phyloP scores from a whole-genome alignment of 139 green algal genomes.

The Chlorella sp. region DNA sequence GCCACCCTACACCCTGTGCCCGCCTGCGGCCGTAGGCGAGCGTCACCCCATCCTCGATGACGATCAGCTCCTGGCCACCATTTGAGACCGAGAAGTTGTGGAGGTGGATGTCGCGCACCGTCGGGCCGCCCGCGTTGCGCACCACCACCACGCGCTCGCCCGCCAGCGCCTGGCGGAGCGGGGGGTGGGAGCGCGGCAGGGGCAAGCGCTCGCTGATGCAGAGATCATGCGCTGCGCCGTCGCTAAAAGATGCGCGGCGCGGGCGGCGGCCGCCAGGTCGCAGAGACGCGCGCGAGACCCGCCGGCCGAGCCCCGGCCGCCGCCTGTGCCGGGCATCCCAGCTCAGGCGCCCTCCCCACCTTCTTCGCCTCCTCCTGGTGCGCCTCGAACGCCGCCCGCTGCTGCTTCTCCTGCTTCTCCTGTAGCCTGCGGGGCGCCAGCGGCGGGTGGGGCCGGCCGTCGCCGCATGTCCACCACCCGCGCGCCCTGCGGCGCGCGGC shows the following conservation, averaged over 20 bases:
- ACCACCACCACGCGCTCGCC: conserved; percentile 49
- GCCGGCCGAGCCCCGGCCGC: neutral
- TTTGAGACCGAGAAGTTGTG: conserved; percentile 83
- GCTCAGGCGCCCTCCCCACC: neutral
- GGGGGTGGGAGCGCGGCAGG: conserved; percentile 29
- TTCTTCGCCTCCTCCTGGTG: neutral
- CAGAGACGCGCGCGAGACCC: neutral
- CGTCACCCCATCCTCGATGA: conserved; percentile 62
- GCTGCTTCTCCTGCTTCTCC: conserved; percentile 53
- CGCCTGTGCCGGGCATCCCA: neutral
- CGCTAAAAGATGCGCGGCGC: neutral
- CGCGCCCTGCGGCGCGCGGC: no score
- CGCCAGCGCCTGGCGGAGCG: conserved; percentile 3
- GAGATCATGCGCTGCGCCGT: no score
- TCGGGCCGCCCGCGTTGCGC: conserved; percentile 52
- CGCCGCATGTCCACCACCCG: no score
- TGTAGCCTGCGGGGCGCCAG: no score
- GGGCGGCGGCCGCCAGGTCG: neutral
- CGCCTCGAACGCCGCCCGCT: conserved; percentile 51
- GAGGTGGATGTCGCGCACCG: conserved; percentile 73
- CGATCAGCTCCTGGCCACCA: conserved; percentile 68
- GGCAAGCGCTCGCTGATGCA: conserved; percentile 3
- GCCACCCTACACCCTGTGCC: no score
- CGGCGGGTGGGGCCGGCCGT: no score
- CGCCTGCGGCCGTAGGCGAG: conserved; percentile 70